phyloP scores from a whole-genome alignment of 2,329 filamentous ascomycete species.

The Sporothrix globosa region DNA sequence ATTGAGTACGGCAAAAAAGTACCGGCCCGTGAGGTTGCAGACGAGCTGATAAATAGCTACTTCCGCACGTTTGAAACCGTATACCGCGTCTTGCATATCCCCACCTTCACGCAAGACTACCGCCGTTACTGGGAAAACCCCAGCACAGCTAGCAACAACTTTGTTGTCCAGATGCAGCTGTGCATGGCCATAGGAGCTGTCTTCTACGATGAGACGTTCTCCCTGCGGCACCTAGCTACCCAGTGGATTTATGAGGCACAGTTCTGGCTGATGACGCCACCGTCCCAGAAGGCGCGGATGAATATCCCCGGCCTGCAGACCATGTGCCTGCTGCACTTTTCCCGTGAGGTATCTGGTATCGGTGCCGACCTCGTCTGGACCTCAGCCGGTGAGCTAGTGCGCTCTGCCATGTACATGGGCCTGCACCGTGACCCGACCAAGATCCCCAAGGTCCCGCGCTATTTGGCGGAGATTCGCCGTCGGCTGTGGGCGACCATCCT shows the following conservation, averaged over 20 bases:
- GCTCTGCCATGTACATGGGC: constrained; percentile 55
- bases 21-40: constrained; percentile 48
- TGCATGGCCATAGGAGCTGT: constrained; percentile 56
- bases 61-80: constrained; percentile 60
- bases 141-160: constrained; percentile 46
- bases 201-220: constrained; percentile 52
- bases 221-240: constrained; percentile 49
- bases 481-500: constrained; percentile 46
- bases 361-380: constrained; percentile 55
- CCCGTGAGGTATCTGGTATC: constrained; percentile 49
- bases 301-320: constrained; percentile 56
- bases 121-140: constrained; percentile 53
- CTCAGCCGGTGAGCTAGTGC: constrained; percentile 49
- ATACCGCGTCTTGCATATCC: constrained; percentile 60
- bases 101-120: constrained; percentile 60
- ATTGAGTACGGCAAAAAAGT: constrained; percentile 48
- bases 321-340: constrained; percentile 55
- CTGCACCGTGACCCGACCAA: constrained; percentile 53
- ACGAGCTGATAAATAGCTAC: constrained; percentile 57
- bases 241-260: constrained; percentile 60
- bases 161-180: constrained; percentile 58
- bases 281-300: constrained; percentile 54
- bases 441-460: constrained; percentile 43
- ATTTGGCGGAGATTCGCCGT: constrained; percentile 53
- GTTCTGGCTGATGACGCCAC: constrained; percentile 51